Evolutionary conservation across 2,329 filamentous ascomycete species (phyloP).

Genomic region (Colletotrichum echinochloae): DNA sequence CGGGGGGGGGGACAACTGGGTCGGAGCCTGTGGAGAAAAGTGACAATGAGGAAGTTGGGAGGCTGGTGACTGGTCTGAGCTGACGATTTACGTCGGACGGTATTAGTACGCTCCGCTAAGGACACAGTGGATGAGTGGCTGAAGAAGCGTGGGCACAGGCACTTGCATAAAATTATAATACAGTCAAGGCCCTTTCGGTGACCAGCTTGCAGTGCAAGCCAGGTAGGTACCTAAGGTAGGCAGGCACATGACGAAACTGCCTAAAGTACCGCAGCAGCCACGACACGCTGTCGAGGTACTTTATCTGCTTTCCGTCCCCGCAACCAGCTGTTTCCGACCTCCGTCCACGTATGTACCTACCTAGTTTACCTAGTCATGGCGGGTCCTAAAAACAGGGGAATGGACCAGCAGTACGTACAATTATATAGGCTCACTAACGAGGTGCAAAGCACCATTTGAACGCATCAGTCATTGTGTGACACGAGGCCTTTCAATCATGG

Average conservation of each 20-base stretch:
- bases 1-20: neutral
- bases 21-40: constrained; percentile 14
- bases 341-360: constrained; percentile 9
- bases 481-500: neutral
- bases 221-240: neutral
- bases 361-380: too few species aligned
- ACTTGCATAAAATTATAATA: neutral
- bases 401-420: neutral
- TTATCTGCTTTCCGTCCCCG: neutral
- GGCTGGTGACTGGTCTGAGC: neutral
- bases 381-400: constrained; percentile 6
- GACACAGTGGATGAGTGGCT: neutral
- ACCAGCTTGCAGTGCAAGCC: neutral
- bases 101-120: constrained; percentile 2
- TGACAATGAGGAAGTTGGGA: neutral
- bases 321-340: constrained; percentile 18
- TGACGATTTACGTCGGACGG: neutral
- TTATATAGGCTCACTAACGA: neutral
- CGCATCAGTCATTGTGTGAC: neutral
- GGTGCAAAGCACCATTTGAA: neutral
- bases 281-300: neutral
- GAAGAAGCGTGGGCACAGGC: constrained; percentile 5
- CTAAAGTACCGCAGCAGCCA: neutral
- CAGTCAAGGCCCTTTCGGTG: neutral
- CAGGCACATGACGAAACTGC: neutral